Evolutionary conservation across 1,284 basidiomycete species (phyloP), one percentile per base, ranked within the genome.

Genomic region (Abortiporus biennis): DNA sequence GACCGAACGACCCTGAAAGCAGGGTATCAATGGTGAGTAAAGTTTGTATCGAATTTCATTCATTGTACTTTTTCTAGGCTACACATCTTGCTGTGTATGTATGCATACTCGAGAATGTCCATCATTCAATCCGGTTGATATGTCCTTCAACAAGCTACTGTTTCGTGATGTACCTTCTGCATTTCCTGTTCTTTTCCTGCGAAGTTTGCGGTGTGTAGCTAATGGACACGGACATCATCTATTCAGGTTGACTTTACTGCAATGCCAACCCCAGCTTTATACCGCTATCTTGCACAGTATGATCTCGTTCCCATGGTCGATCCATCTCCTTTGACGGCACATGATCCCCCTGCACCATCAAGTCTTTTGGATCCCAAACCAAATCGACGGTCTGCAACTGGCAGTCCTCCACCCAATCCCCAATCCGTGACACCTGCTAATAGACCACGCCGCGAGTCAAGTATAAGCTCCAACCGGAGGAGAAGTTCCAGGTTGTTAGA

Each of bases 401-500:
- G 54, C 37, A 55, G 55, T 9, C 53, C 47, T 5, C 57, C 57
- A n/a, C 42, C 38, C 1, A 13, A 8, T 31, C 30, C 41, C 20
- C 64, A 73, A 67, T 49, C 78, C 72, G 16, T 54, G 62, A 62
- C 63, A 23, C 74, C 81, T 8, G 81, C 79, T 16, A 85, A 85
- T 54, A 62, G 85, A 33, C 77, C 81, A 27, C 72, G 80, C 31
- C 74, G 85, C 17, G 81, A 84, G 46, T 76, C 52, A 68, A 79
- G 43, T 69, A 66, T 41, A 11, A 35, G 20, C 47, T 8, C n/a
- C 9, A 70, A 54, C 43, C 70, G 81, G 27, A 65, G 81, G 34
- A 69, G 85, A 44, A 86, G 82, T 52, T 78, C 80, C 17, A 73
- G 84, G 30, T 54, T 85, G 36, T 58, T 78, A 38, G 85, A 87